These are phyloP conservation scores for Corniculantispora saksenae DNA, from an alignment of 2,329 filamentous ascomycete species.

Conservation along the genomic window DNA sequence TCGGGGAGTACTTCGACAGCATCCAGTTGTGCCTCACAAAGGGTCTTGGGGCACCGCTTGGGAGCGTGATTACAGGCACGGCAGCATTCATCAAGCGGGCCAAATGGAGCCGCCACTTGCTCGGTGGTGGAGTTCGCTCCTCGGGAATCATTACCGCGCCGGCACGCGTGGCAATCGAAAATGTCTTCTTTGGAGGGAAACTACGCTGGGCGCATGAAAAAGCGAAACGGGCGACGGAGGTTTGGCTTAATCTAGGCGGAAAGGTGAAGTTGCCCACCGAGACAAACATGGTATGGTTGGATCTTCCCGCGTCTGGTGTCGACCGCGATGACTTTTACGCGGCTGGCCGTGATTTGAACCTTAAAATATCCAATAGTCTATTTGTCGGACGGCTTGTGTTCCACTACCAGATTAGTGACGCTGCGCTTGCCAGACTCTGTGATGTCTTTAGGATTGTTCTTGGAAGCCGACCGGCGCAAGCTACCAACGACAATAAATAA, in stretches of 20 bases:
- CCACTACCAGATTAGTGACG: constrained; percentile 9
- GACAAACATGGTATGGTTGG: constrained; percentile 8
- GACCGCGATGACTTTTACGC: constrained; percentile 1
- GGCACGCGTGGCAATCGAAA: constrained; percentile 61
- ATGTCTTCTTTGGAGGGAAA: neutral
- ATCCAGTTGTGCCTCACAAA: constrained; percentile 77
- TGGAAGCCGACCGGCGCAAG: neutral
- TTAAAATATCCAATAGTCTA: neutral
- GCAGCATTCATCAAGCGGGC: constrained; percentile 36
- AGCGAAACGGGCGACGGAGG: neutral
- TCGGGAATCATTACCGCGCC: constrained; percentile 70
- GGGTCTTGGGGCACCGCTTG: constrained; percentile 75
- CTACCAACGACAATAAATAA: neutral
- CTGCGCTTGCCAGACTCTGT: constrained; percentile 6
- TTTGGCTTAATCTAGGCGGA: neutral
- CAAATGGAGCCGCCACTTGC: constrained; percentile 58
- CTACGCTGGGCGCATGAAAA: constrained; percentile 1
- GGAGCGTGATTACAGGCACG: constrained; percentile 65
- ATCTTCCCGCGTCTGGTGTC: constrained; percentile 2
- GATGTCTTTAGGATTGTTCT: neutral
- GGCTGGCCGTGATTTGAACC: neutral
- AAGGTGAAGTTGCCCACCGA: constrained; percentile 1
- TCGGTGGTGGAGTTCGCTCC: constrained; percentile 72
- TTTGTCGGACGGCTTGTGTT: constrained; percentile 8
- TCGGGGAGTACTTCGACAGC: constrained; percentile 66